phyloP scores from a whole-genome alignment of 1,139 yeast genomes.

The Schizosaccharomyces versatilis region DNA sequence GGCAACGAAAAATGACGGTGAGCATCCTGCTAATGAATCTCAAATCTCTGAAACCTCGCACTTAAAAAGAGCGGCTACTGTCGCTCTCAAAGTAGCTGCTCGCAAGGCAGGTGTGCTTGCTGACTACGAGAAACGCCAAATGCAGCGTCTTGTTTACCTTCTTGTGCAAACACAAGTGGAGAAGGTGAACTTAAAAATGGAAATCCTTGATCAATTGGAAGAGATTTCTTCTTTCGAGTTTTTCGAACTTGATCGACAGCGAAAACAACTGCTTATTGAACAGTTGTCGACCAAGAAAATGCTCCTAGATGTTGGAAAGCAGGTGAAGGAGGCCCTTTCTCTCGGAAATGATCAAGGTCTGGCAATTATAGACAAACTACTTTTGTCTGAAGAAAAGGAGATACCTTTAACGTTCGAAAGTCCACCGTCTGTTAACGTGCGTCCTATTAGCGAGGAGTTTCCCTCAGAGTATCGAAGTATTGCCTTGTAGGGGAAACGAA shows the following conservation, averaged over 20 bases:
- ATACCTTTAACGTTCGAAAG: background rate
- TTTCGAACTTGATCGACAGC: conserved; percentile 47
- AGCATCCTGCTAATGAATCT: conserved; percentile 2
- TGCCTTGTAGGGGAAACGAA: background rate
- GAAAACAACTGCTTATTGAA: conserved; percentile 63
- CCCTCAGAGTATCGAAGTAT: background rate
- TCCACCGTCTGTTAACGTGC: background rate
- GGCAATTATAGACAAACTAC: background rate
- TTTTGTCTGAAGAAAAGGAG: background rate
- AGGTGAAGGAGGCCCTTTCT: conserved; percentile 23
- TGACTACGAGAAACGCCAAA: conserved; percentile 56
- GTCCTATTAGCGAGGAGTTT: background rate
- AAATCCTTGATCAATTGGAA: conserved; percentile 51
- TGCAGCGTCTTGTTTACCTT: conserved; percentile 28
- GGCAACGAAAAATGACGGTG: conserved; percentile 9
- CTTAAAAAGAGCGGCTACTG: conserved; percentile 15
- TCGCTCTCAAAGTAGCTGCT: conserved; percentile 30
- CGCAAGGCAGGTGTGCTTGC: conserved; percentile 71
- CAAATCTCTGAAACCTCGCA: conserved; percentile 7
- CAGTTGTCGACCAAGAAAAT: conserved; percentile 49
- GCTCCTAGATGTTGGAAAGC: conserved; percentile 30
- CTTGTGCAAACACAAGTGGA: conserved; percentile 51
- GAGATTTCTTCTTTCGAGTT: conserved; percentile 59
- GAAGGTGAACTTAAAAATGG: conserved; percentile 55
- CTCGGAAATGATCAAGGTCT: background rate